Evolutionary conservation across 345 rosid genomes (phyloP).

Genomic region (Firmiana major): DNA sequence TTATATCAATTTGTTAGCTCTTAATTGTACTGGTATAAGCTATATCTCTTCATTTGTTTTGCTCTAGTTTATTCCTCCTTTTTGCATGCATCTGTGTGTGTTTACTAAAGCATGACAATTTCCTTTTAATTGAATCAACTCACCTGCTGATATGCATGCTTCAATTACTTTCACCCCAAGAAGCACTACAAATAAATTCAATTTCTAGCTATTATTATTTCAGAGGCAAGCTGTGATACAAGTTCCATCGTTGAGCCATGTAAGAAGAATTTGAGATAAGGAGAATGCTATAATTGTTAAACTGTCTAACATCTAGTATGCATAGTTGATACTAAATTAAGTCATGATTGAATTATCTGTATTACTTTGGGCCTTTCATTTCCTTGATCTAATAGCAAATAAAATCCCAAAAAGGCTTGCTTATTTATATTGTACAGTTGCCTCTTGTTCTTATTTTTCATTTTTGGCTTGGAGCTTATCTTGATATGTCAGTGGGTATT

Average conservation of each 20-base stretch:
- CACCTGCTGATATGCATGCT: background rate
- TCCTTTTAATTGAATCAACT: background rate
- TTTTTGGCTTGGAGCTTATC: background rate
- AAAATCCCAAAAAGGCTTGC: background rate
- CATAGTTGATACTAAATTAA: background rate
- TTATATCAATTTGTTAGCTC: background rate
- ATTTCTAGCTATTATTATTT: background rate
- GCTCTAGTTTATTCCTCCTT: background rate
- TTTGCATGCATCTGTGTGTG: background rate
- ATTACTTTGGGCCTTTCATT: background rate
- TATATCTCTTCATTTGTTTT: background rate
- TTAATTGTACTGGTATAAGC: background rate
- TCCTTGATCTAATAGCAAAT: background rate
- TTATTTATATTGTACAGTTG: background rate
- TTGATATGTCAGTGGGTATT: background rate
- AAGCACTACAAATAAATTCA: background rate
- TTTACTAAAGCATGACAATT: background rate
- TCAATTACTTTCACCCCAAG: background rate
- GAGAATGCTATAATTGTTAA: background rate
- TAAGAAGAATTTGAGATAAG: background rate
- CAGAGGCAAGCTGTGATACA: background rate
- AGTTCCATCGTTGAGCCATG: background rate
- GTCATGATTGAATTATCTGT: background rate
- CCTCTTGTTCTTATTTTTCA: background rate
- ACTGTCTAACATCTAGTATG: background rate